A percentile compares a stretch with the other conserved stretches of the same genome.
Evolutionary conservation across 2,329 filamentous ascomycete species (phyloP).

Genomic region (Bisporella sp.): DNA sequence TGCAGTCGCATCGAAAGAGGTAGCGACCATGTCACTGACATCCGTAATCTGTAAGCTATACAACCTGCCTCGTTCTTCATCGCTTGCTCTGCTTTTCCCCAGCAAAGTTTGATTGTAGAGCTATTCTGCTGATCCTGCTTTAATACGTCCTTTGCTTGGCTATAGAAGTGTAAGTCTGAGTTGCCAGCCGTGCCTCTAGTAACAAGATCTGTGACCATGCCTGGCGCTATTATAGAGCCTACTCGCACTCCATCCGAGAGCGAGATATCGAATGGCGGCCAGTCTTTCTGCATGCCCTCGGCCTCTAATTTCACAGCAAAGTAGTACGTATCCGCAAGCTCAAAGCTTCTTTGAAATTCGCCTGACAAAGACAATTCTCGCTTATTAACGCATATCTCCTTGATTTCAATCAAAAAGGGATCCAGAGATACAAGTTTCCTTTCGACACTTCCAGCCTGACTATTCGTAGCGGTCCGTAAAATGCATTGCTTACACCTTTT

Average conservation of each 20-base stretch:
- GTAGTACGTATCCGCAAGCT: conserved; percentile 16
- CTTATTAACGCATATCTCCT: conserved; percentile 15
- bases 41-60: conserved; percentile 9
- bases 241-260: conserved; percentile 1
- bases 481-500: conserved; percentile 7
- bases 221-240: not conserved
- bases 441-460: conserved; percentile 5
- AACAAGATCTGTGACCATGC: not conserved
- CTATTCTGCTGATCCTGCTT: conserved; percentile 5
- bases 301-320: conserved; percentile 13
- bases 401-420: conserved; percentile 13
- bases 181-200: not conserved
- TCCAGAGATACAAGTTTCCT: conserved; percentile 11
- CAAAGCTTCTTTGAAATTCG: conserved; percentile 3
- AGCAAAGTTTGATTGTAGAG: conserved; percentile 5
- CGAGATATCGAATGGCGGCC: conserved; percentile 17
- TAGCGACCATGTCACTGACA: conserved; percentile 17
- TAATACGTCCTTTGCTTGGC: not conserved
- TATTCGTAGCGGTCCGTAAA: conserved; percentile 4
- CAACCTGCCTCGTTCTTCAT: conserved; percentile 1
- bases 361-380: conserved; percentile 9
- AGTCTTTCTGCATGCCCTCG: conserved; percentile 9
- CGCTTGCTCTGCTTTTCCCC: not conserved
- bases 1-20: conserved; percentile 1
- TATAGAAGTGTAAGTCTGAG: not conserved